Evolutionary conservation across 345 rosid species (phyloP).

Genomic region (Rhodomyrtus tomentosa): DNA sequence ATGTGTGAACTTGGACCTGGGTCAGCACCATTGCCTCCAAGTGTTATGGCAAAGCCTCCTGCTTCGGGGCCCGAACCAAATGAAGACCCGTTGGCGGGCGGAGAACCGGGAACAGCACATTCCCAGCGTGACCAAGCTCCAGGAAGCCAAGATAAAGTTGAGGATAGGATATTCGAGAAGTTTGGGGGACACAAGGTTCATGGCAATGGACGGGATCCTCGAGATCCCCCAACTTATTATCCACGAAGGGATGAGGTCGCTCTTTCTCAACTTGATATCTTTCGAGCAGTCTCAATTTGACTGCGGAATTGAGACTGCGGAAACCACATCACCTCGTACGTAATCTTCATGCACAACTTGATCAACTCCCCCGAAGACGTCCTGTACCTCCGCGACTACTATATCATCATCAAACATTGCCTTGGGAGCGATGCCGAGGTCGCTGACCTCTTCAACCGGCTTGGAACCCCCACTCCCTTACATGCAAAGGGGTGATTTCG

Average conservation of each 20-base stretch:
- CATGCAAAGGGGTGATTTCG: too few species aligned
- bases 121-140: slow-evolving; percentile 58
- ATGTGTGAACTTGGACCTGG: slow-evolving; percentile 7
- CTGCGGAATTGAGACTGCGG: slow-evolving; percentile 53
- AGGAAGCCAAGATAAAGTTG: slow-evolving; percentile 62
- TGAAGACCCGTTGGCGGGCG: slow-evolving; percentile 41
- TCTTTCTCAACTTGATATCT: slow-evolving; percentile 74
- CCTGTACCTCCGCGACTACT: slow-evolving; percentile 50
- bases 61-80: slow-evolving; percentile 34
- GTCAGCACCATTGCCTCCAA: slow-evolving; percentile 57
- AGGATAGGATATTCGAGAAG: slow-evolving; percentile 28
- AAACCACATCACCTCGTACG: slow-evolving; percentile 64
- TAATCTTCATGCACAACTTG: slow-evolving; percentile 78
- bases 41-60: slow-evolving; percentile 53
- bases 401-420: slow-evolving; percentile 65
- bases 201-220: background rate
- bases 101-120: slow-evolving; percentile 53
- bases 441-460: slow-evolving; percentile 67
- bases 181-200: slow-evolving; percentile 73
- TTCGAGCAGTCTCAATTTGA: slow-evolving; percentile 71
- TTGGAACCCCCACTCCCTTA: too few species aligned
- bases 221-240: slow-evolving; percentile 55
- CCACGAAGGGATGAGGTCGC: slow-evolving; percentile 78
- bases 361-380: slow-evolving; percentile 70
- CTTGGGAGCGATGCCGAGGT: slow-evolving; percentile 76